These are phyloP conservation scores for Trichoderma sp. DNA, from an alignment of 2,329 filamentous ascomycete species.

Conservation along the genomic window DNA sequence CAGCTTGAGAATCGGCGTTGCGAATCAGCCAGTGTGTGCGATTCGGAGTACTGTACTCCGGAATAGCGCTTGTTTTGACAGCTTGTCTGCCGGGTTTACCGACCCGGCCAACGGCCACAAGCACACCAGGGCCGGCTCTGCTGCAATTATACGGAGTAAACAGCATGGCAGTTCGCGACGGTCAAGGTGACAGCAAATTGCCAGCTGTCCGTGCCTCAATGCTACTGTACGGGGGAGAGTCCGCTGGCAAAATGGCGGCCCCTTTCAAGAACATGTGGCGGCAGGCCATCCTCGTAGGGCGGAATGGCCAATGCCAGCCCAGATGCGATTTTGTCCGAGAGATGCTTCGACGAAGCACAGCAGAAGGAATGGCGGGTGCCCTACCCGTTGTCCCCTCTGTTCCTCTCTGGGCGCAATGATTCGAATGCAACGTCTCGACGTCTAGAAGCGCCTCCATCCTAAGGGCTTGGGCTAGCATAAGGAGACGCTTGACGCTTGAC, in stretches of 20 bases:
- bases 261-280: conserved; percentile 1
- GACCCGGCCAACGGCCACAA: conserved; percentile 10
- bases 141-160: neutral
- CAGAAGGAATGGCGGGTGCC: conserved; percentile 17
- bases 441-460: conserved; percentile 17
- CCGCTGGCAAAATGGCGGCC: conserved; percentile 1
- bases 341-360: conserved; percentile 13
- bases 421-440: conserved; percentile 23
- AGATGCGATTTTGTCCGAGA: conserved; percentile 24
- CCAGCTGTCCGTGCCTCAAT: neutral
- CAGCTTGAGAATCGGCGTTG: neutral
- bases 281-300: conserved; percentile 11
- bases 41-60: conserved; percentile 5
- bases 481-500: conserved; percentile 1
- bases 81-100: conserved; percentile 8
- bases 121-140: conserved; percentile 4
- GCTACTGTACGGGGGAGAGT: neutral
- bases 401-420: conserved; percentile 22
- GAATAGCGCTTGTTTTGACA: neutral
- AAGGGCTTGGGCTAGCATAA: conserved; percentile 13
- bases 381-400: conserved; percentile 6
- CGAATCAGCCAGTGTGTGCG: neutral
- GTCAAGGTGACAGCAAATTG: neutral
- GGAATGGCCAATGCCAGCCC: conserved; percentile 15
- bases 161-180: neutral